Percentiles rank a stretch among this genome's conserved stretches.
Conservation (phyloP, 768 basidiomycete genomes). For the Lepiota brunneoincarnata region DNA sequence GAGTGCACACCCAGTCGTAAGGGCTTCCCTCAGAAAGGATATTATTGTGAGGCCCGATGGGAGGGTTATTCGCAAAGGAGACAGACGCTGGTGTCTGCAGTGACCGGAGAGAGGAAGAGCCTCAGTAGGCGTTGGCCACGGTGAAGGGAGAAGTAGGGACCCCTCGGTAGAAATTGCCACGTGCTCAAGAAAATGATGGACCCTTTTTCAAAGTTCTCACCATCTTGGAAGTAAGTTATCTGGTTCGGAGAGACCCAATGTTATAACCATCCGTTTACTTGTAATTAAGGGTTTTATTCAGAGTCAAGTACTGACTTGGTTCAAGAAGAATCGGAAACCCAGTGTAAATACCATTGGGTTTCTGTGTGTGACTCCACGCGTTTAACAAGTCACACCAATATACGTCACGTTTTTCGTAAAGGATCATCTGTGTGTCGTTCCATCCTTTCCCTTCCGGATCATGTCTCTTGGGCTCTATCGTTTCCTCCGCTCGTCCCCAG, state of each 20-base stretch:
- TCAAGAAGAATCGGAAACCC: no score
- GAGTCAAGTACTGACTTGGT: no score
- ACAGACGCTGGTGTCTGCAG: background rate
- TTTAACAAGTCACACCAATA: background rate
- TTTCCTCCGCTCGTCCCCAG: slow-evolving; percentile 11
- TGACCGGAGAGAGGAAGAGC: background rate
- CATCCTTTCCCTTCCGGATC: slow-evolving; percentile 3
- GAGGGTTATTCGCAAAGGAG: background rate
- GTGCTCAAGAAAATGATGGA: slow-evolving; percentile 4
- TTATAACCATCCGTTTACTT: no score
- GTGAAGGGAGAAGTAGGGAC: background rate
- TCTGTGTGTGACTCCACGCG: slow-evolving; percentile 11
- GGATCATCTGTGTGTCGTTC: background rate
- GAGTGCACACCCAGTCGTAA: background rate
- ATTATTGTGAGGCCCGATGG: background rate
- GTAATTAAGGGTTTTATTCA: no score
- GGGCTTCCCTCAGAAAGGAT: background rate
- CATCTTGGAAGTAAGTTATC: background rate
- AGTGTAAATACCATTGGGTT: no score
- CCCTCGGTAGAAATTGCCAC: slow-evolving; percentile 4
- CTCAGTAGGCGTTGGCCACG: slow-evolving; percentile 2
- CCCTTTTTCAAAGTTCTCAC: background rate
- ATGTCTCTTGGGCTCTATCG: slow-evolving; percentile 21
- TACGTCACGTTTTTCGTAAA: background rate
- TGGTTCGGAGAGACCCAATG: no score